phyloP scores from a whole-genome alignment of 2,329 filamentous ascomycete genomes.

The Talaromyces atroroseus region DNA sequence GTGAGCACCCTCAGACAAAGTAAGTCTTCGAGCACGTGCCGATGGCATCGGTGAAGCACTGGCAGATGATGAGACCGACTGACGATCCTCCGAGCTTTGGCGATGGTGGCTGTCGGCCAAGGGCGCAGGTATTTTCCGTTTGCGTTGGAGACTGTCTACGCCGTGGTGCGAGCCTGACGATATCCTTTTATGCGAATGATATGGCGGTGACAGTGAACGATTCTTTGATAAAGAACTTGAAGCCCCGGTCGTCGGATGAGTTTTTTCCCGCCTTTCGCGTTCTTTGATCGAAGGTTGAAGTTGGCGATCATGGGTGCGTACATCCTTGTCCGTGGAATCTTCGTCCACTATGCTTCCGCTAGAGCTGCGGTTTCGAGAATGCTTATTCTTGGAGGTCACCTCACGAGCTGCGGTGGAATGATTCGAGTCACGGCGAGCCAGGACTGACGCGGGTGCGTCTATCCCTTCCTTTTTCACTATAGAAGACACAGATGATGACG shows the following conservation, averaged over 20 bases:
- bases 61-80: constrained; percentile 40
- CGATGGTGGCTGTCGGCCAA: constrained; percentile 36
- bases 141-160: constrained; percentile 23
- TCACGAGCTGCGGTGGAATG: constrained; percentile 16
- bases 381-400: constrained; percentile 16
- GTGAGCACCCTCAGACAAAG: constrained; percentile 36
- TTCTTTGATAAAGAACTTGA: constrained; percentile 24
- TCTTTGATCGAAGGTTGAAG: constrained; percentile 15
- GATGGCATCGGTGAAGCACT: constrained; percentile 41
- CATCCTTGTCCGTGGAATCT: constrained; percentile 21
- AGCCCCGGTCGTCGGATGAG: constrained; percentile 20
- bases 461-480: constrained; percentile 33
- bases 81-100: constrained; percentile 42
- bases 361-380: constrained; percentile 31
- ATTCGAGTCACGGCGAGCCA: constrained; percentile 20
- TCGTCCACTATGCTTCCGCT: constrained; percentile 32
- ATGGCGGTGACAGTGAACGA: constrained; percentile 33
- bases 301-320: constrained; percentile 9
- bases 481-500: constrained; percentile 23
- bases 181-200: constrained; percentile 32
- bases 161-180: constrained; percentile 29
- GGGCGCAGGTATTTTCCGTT: constrained; percentile 36
- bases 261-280: constrained; percentile 24
- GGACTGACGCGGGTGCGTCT: constrained; percentile 24
- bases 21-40: constrained; percentile 36